Percentiles rank a stretch among this genome's conserved stretches.
These are phyloP conservation scores for Diplosphaera chodatii DNA, from an alignment of 139 green algal genomes.

Conservation along the genomic window DNA sequence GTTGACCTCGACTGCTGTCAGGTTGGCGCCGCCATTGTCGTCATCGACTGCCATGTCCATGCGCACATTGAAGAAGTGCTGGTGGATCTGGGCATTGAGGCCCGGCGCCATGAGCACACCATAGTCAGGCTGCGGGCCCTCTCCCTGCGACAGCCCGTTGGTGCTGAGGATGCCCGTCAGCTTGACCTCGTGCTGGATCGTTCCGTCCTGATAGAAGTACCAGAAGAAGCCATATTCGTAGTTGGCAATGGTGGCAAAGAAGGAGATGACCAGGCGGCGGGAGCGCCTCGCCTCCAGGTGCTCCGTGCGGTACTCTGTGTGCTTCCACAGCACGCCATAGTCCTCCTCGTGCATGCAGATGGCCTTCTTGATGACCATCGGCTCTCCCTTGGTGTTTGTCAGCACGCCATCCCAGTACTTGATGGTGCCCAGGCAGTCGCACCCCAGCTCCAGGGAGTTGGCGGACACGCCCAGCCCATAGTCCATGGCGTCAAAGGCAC, in stretches of 20 bases:
- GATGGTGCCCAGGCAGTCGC: slow-evolving; percentile 85
- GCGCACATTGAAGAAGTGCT: slow-evolving; percentile 82
- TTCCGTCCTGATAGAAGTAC: slow-evolving; percentile 73
- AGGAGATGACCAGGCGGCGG: slow-evolving; percentile 68
- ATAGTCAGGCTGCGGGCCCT: slow-evolving; percentile 33
- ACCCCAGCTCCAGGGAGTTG: slow-evolving; percentile 71
- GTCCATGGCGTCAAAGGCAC: slow-evolving; percentile 79
- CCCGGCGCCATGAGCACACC: slow-evolving; percentile 60
- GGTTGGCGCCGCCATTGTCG: slow-evolving; percentile 39
- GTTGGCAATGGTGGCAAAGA: slow-evolving; percentile 70
- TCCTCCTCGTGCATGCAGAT: slow-evolving; percentile 91
- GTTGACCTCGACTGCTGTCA: slow-evolving; percentile 42
- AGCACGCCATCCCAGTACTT: slow-evolving; percentile 77
- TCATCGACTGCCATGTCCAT: slow-evolving; percentile 76
- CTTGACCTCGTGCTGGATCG: slow-evolving; percentile 75
- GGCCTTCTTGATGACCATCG: slow-evolving; percentile 60
- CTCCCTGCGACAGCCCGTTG: slow-evolving; percentile 21
- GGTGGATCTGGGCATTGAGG: slow-evolving; percentile 67
- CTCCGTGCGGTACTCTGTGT: slow-evolving; percentile 62
- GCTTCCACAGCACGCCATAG: slow-evolving; percentile 74
- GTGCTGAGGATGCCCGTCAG: slow-evolving; percentile 79
- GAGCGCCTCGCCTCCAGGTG: slow-evolving; percentile 44
- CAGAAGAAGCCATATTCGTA: slow-evolving; percentile 77
- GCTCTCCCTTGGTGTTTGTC: slow-evolving; percentile 50
- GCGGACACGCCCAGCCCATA: slow-evolving; percentile 59